Percentiles rank a stretch among this genome's conserved stretches.
phyloP scores from a whole-genome alignment of 495 filamentous ascomycete species.

The Durotheca rogersii region DNA sequence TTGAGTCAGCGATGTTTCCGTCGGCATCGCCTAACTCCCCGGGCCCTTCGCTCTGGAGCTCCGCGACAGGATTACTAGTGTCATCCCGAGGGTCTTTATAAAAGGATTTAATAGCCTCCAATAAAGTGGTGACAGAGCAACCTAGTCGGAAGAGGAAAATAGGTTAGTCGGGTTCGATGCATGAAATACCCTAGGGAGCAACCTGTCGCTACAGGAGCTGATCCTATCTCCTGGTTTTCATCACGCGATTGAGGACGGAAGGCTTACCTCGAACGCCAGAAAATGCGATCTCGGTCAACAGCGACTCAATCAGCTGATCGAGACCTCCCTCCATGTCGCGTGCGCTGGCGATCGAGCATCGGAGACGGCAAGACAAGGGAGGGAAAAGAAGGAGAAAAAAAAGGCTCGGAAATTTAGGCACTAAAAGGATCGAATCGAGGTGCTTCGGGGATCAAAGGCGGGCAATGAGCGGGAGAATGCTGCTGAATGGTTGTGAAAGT shows the following conservation, averaged over 20 bases:
- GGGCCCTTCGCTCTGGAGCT: neutral
- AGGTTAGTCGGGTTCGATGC: slow-evolving; percentile 15
- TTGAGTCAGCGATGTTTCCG: neutral
- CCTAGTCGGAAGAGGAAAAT: slow-evolving; percentile 14
- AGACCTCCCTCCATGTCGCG: slow-evolving; percentile 66
- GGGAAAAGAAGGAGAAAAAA: slow-evolving; percentile 19
- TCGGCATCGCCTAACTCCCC: neutral
- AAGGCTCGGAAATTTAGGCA: slow-evolving; percentile 22
- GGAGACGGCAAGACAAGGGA: neutral
- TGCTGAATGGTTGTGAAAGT: slow-evolving; percentile 14
- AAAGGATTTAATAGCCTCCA: slow-evolving; percentile 29
- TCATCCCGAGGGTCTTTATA: slow-evolving; percentile 9
- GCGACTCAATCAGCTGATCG: slow-evolving; percentile 68
- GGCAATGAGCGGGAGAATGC: neutral
- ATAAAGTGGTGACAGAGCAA: slow-evolving; percentile 27
- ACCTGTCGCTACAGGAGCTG: too few relatives aligned
- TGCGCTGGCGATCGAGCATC: slow-evolving; percentile 26
- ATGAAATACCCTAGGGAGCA: slow-evolving; percentile 1
- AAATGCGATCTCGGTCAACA: slow-evolving; percentile 70
- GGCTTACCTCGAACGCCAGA: slow-evolving; percentile 68
- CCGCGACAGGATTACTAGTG: neutral
- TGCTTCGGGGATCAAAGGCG: slow-evolving; percentile 20
- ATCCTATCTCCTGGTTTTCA: neutral
- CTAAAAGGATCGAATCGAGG: slow-evolving; percentile 32
- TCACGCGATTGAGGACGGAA: slow-evolving; percentile 5